phyloP scores from a whole-genome alignment of 164 flowering plant species.

The Dillenia suffruticosa region DNA sequence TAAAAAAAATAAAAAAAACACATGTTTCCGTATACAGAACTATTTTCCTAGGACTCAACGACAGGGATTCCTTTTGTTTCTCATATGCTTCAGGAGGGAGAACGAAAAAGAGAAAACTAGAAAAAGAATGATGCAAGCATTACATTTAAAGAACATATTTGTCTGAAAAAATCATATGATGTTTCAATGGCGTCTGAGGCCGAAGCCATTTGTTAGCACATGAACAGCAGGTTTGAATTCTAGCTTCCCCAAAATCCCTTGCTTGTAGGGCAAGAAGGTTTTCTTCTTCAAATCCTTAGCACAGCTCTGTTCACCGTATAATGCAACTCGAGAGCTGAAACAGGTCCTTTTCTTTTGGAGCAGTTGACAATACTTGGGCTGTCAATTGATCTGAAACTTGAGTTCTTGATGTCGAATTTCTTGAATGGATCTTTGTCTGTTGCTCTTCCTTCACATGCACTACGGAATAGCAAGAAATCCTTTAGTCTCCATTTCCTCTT shows the following conservation, averaged over 20 bases:
- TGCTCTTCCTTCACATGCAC: conserved; percentile 90
- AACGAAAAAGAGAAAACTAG: too few species aligned
- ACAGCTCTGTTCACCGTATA: conserved; percentile 72
- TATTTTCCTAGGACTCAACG: too few species aligned
- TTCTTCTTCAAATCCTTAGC: conserved; percentile 68
- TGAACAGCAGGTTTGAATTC: conserved; percentile 49
- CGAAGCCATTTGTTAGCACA: conserved; percentile 42
- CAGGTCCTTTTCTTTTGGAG: conserved; percentile 36
- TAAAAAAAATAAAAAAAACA: too few species aligned
- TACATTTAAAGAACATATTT: too few species aligned
- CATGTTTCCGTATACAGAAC: too few species aligned
- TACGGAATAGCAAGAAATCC: conserved; percentile 76
- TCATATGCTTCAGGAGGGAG: too few species aligned
- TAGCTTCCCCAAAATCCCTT: conserved; percentile 60
- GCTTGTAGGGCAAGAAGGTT: conserved; percentile 80
- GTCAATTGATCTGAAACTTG: conserved; percentile 44
- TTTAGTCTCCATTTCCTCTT: conserved; percentile 65
- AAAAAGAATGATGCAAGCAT: too few species aligned
- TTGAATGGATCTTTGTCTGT: conserved; percentile 60
- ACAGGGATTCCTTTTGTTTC: too few species aligned
- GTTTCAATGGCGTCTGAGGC: conserved; percentile 2
- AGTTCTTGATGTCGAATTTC: conserved; percentile 43
- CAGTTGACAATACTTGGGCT: conserved; percentile 24
- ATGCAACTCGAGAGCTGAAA: conserved; percentile 80
- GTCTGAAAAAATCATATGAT: too few species aligned